phyloP scores from a whole-genome alignment of 495 filamentous ascomycete genomes.

The Hypomontagnella monticulosa region DNA sequence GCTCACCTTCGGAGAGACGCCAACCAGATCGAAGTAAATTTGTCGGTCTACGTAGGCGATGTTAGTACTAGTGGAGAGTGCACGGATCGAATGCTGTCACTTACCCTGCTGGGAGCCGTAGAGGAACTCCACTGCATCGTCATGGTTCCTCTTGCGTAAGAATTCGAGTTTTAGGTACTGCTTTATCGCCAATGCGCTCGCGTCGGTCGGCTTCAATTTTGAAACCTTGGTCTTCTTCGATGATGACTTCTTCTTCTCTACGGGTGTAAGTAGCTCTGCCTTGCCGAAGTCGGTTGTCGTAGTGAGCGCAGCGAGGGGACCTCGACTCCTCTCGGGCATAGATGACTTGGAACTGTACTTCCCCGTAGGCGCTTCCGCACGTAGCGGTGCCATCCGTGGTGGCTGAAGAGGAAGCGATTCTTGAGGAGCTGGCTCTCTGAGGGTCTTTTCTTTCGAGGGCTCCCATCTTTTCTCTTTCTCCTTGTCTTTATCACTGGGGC shows the following conservation, averaged over 20 bases:
- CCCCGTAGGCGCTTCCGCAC: background rate
- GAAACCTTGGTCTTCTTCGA: conserved; percentile 15
- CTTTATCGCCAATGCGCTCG: conserved; percentile 20
- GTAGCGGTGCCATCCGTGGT: background rate
- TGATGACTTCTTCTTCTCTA: conserved; percentile 1
- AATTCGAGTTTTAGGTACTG: conserved; percentile 43
- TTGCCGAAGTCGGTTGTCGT: background rate
- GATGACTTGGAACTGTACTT: background rate
- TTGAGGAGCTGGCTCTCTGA: background rate
- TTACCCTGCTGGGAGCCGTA: conserved; percentile 29
- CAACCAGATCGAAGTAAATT: conserved; percentile 44
- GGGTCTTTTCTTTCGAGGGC: background rate
- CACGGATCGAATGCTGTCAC: background rate
- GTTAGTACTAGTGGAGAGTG: background rate
- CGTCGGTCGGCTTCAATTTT: conserved; percentile 19
- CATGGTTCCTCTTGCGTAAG: conserved; percentile 36
- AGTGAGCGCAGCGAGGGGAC: background rate
- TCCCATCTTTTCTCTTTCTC: background rate
- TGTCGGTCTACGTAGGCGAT: conserved; percentile 15
- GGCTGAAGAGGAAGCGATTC: background rate
- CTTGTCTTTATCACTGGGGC: background rate
- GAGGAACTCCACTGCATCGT: conserved; percentile 39
- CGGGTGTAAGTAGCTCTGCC: background rate
- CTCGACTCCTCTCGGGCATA: background rate
- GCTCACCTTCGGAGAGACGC: conserved; percentile 27